A percentile compares a stretch with the other conserved stretches of the same genome.
These are phyloP conservation scores for Serpula lacrymans DNA, from an alignment of 768 basidiomycete genomes.

Conservation along the genomic window DNA sequence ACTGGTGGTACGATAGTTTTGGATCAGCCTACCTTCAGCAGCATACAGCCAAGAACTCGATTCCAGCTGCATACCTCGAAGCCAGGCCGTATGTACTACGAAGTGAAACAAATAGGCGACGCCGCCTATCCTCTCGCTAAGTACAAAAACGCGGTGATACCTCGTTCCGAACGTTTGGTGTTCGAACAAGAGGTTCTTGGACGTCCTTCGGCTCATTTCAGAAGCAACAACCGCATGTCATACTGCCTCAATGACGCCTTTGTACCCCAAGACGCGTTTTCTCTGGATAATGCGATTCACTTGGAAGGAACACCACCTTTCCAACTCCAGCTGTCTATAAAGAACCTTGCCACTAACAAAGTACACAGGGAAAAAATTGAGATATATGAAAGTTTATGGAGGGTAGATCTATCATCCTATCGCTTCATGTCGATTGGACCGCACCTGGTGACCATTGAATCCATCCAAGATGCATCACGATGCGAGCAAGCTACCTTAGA, in stretches of 20 bases:
- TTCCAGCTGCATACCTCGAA: conserved; percentile 79
- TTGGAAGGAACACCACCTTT: conserved; percentile 89
- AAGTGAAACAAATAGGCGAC: conserved; percentile 87
- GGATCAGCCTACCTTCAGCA: conserved; percentile 79
- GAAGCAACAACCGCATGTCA: conserved; percentile 56
- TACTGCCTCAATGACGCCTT: conserved; percentile 77
- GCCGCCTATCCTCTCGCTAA: conserved; percentile 76
- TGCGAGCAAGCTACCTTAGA: conserved; percentile 76
- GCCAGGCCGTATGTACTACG: conserved; percentile 82
- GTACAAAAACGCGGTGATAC: conserved; percentile 59
- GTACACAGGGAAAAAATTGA: conserved; percentile 55
- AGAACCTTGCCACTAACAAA: conserved; percentile 70
- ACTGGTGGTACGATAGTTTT: conserved; percentile 66
- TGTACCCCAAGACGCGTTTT: conserved; percentile 46
- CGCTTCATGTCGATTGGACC: conserved; percentile 76
- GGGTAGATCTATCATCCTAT: conserved; percentile 65
- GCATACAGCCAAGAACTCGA: conserved; percentile 74
- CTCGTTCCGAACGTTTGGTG: conserved; percentile 62
- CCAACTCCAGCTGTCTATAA: conserved; percentile 67
- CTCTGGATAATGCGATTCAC: conserved; percentile 50
- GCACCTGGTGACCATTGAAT: conserved; percentile 75
- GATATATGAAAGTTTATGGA: conserved; percentile 58
- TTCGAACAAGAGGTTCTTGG: conserved; percentile 85
- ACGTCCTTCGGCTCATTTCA: conserved; percentile 81
- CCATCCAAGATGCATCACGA: conserved; percentile 73